These are phyloP conservation scores for Gautieria morchelliformis DNA, from an alignment of 768 basidiomycete genomes.

Conservation along the genomic window DNA sequence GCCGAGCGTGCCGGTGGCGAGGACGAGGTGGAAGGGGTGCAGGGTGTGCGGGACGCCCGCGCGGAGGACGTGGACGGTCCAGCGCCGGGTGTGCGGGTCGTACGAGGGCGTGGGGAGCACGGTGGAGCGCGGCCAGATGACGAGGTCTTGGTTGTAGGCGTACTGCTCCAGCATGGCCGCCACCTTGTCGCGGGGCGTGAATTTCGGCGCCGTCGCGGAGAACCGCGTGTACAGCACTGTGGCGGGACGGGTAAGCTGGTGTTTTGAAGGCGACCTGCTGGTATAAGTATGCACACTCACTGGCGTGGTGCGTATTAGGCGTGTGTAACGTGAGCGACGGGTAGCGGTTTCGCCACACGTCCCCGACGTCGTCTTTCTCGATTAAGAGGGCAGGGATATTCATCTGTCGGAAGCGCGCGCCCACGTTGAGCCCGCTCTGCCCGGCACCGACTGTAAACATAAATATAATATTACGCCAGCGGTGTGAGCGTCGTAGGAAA, in stretches of 20 bases:
- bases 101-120: slow-evolving; percentile 25
- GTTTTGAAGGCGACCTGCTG: slow-evolving; percentile 29
- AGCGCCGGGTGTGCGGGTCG: slow-evolving; percentile 20
- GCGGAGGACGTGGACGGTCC: slow-evolving; percentile 25
- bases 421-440: too few species aligned
- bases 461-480: slow-evolving; percentile 25
- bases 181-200: too few species aligned
- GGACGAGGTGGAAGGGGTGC: slow-evolving; percentile 29
- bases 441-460: too few species aligned
- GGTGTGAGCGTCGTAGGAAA: neutral
- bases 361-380: too few species aligned
- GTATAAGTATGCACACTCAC: slow-evolving; percentile 18
- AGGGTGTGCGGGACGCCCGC: slow-evolving; percentile 21
- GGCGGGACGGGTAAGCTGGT: slow-evolving; percentile 34
- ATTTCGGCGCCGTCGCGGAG: too few species aligned
- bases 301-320: slow-evolving; percentile 3
- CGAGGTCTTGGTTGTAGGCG: too few species aligned
- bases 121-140: slow-evolving; percentile 32
- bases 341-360: slow-evolving; percentile 35
- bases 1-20: slow-evolving; percentile 30
- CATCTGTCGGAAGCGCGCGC: too few species aligned
- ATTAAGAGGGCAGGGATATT: too few species aligned
- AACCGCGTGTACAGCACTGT: too few species aligned
- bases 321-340: slow-evolving; percentile 33
- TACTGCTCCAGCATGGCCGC: too few species aligned